Base-by-base conservation (phyloP, 2,329 filamentous ascomycete genomes). In the Venturia oleaginea region DNA sequence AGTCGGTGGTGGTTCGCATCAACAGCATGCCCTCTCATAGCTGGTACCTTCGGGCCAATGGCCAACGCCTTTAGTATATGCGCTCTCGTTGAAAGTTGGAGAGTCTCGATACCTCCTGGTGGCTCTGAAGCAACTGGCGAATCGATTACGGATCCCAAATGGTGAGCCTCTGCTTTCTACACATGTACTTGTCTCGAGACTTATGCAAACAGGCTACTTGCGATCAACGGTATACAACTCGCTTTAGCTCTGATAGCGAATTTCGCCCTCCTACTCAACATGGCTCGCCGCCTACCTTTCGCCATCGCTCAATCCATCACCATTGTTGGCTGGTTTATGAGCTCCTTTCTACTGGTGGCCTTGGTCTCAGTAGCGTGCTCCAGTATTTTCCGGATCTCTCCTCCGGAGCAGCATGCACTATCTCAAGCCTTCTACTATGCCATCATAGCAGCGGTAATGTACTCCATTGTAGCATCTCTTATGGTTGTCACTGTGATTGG, bases 1-100 rank as follows among this genome's bases (percentile, higher is more conserved):
- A 80, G 78, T 69, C 77, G 79, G 64, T 86, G 83, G 83, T 86
- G 84, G 84, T 82, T 86, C 69, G 83, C 83, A 2, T 83, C 80
- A 24, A 86, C 84, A 10, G 82, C 79, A 38, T 82, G 81, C 68
- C 84, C 84, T 17, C 74, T 86, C 3, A 74, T 85, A 42, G 84
- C 83, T 4, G 77, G 76, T 55, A 83, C 81, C 0, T 82, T 83
- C 68, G 81, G 81, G 0, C 81, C 81, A 2, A 81, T 83, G 73
- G 80, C 81, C 7, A 83, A 79, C 64, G 80, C 80, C 0, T 83
- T 83, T 69, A 81, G 76, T 63, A 77, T 84, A 59, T 83, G 81
- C 67, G 83, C 83, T 13, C 74, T 86, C 7, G 79, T 81, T 1
- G 77, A 82, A 67, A 77, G 79, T 65, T 86, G 84, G 84, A 76